phyloP scores from a whole-genome alignment of 306 rosid species.

The Quercus berberidifolia region DNA sequence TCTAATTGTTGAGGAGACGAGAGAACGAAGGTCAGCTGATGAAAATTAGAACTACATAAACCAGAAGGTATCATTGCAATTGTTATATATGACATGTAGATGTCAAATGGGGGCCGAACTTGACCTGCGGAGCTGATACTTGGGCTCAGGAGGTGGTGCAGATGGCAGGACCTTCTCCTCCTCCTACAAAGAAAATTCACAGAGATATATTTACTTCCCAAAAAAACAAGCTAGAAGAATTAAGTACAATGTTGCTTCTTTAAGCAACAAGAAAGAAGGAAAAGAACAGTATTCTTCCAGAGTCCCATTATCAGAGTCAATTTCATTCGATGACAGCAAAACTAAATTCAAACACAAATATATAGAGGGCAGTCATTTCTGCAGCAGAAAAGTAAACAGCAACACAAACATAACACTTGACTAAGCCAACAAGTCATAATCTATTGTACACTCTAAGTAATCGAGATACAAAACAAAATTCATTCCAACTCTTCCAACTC shows the following conservation, averaged over 20 bases:
- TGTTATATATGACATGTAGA: conserved; percentile 16
- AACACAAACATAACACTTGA: too few species aligned
- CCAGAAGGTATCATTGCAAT: not conserved
- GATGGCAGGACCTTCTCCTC: conserved; percentile 32
- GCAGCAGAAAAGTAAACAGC: too few species aligned
- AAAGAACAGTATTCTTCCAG: too few species aligned
- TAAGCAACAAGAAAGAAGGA: too few species aligned
- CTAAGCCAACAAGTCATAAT: too few species aligned
- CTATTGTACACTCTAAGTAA: too few species aligned
- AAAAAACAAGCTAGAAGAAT: not conserved
- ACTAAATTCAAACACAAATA: too few species aligned
- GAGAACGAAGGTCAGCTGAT: conserved; percentile 4
- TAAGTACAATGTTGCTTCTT: not conserved
- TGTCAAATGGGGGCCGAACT: conserved; percentile 42
- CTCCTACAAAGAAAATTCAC: conserved; percentile 37
- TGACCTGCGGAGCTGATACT: conserved; percentile 51
- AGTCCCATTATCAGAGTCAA: too few species aligned
- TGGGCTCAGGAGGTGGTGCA: conserved; percentile 40
- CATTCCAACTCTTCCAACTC: too few species aligned
- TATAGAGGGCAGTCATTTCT: too few species aligned
- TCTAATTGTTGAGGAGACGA: conserved; percentile 22
- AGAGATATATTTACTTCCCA: conserved; percentile 3
- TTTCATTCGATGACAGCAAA: too few species aligned
- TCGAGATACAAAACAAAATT: too few species aligned
- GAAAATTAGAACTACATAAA: not conserved